A percentile compares a stretch with the other conserved stretches of the same genome.
Conservation (phyloP, 2,329 filamentous ascomycete species). For the Aspergillus fructus region DNA sequence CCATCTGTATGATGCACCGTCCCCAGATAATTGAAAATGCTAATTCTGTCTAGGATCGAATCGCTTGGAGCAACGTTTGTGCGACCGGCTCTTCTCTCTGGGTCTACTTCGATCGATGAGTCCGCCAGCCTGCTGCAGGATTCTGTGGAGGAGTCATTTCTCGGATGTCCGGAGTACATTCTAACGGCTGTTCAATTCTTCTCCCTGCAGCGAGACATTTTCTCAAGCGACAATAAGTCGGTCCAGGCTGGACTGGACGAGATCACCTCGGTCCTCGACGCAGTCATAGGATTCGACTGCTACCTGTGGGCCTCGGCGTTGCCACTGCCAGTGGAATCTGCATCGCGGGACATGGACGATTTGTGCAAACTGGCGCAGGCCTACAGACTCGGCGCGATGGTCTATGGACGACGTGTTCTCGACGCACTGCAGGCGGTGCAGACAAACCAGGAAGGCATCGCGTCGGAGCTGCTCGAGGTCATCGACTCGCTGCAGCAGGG, state of each 20-base stretch:
- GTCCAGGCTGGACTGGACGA: conserved; percentile 12
- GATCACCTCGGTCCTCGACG: conserved; percentile 18
- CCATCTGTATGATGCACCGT: conserved; percentile 19
- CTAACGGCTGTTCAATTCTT: conserved; percentile 29
- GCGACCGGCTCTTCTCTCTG: conserved; percentile 30
- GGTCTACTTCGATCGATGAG: conserved; percentile 17
- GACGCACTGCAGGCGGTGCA: conserved; percentile 21
- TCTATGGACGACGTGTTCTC: conserved; percentile 34
- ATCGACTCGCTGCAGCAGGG: conserved; percentile 10
- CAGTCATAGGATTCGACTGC: conserved; percentile 26
- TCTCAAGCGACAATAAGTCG: conserved; percentile 8
- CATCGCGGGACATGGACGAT: conserved; percentile 15
- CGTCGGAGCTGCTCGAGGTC: conserved; percentile 4
- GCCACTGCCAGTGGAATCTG: conserved; percentile 11
- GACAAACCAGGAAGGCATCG: background rate
- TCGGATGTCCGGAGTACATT: conserved; percentile 36
- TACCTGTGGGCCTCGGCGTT: conserved; percentile 26
- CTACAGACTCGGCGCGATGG: conserved; percentile 29
- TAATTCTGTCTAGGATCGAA: conserved; percentile 27
- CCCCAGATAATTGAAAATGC: background rate
- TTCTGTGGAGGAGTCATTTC: conserved; percentile 33
- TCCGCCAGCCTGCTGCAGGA: conserved; percentile 22
- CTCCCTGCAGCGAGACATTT: conserved; percentile 26
- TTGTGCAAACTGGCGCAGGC: conserved; percentile 28
- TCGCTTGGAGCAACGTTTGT: conserved; percentile 34